Base-by-base conservation (phyloP, 2,329 filamentous ascomycete genomes). In the Alternaria arborescens region DNA sequence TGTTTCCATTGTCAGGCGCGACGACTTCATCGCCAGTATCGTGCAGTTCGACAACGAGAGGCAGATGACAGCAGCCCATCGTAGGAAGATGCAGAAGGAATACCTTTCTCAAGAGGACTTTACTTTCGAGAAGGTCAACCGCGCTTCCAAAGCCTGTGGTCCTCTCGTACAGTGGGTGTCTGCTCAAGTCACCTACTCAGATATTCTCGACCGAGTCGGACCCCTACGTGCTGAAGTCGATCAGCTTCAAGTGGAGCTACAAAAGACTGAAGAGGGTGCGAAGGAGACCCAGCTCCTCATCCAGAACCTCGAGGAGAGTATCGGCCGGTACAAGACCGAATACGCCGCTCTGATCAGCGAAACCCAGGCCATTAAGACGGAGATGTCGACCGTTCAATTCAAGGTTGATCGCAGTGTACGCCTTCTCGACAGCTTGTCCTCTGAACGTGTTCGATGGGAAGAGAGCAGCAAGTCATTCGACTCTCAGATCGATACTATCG, bases 1-100 rank as follows among this genome's bases (percentile, higher is more conserved):
- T 61, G 91, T 96, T 78, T 89, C 87, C 53, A 91, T 98, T 64
- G 89, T 99, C 61, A 92, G 94, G 71, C 88, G 89, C 58, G 95
- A 98, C 73, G 94, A 98, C 76, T 99, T 99, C 80, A 98, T 99
- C 79, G 92, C 93, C 50, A 97, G 92, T 80, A 99, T 99, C 73
- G 91, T 98, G 78, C 93, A 93, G 78, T 99, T 97, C 75, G 92
- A 97, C 83, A 99, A 97, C 74, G 94, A 95, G 79, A 89, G 85
- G 77, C 91, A 95, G 79, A 98, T 99, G 94, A 99, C 94, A 16
- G 90, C 88, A 71, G 81, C 83, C 26, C 85, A 95, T 68, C 87
- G 95, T 51, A 84, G 88, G 69, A 96, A 93, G 84, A 98, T 99
- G 94, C 89, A 91, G 72, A 92, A 90, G 61, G 93, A 97, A 42